Evolutionary conservation across 1,139 yeast genomes (phyloP), one percentile per base, ranked within the genome.

Genomic region (Sugiyamaella sp.): DNA sequence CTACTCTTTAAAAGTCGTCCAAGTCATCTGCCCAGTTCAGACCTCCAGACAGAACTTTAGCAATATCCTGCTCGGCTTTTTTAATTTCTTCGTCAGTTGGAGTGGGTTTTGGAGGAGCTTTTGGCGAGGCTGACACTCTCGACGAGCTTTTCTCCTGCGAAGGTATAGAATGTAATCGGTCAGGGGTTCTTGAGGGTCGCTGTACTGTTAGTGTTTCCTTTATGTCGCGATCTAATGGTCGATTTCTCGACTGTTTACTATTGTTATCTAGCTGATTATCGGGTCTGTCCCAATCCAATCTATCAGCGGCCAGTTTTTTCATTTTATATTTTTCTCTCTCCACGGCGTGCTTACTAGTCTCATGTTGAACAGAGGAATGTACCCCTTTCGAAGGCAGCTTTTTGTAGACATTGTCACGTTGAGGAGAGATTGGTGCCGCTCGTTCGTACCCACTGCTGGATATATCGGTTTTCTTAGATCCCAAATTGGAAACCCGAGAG

Each of bases 1-100:
- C 29, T 25, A 6, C 5, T 25, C 29, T 25, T 44, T 41, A 48
- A 33, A 44, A 49, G 22, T 53, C 54, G 9, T 57, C 59, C 3
- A 44, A 41, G 8, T 59, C 61, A 40, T 59, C 62, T 14, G 62
- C 60, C 62, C 62, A 59, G 48, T 57, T 51, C 33, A 58, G 12
- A 2, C 43, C 49, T 10, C 55, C 55, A 32, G 48, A 37, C 3
- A 37, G 24, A n/a, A 52, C 38, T 38, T 45, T 41, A 10, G 52
- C 52, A 17, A 46, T 48, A 14, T 52, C 55, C 33, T 35, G 25
- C 27, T 47, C 45, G 17, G 38, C 46, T 22, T 50, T 39, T 17
- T 25, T 4, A 21, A 48, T 51, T 14, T 44, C 45, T 16, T 44
- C 40, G 6, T 27, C 48, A 21, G 48, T 20, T 1, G 32, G 22